These are phyloP conservation scores for Quercus phellos DNA, from an alignment of 331 rosid genomes.

Conservation along the genomic window DNA sequence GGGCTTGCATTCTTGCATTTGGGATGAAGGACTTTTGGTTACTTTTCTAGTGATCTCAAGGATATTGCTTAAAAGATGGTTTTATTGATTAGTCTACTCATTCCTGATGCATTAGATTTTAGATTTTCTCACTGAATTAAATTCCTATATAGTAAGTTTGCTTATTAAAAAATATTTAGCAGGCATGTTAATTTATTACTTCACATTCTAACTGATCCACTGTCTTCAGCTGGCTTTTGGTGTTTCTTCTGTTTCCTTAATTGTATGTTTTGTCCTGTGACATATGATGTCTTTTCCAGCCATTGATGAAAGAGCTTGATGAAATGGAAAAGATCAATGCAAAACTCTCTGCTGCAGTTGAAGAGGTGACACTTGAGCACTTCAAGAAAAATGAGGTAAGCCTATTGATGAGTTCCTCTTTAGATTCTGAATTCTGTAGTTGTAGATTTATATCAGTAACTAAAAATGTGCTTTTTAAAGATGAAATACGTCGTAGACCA, in stretches of 20 bases:
- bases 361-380: slow-evolving; percentile 95
- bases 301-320: slow-evolving; percentile 96
- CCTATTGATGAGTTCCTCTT: neutral
- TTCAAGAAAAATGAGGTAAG: slow-evolving; percentile 88
- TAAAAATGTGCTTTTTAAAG: neutral
- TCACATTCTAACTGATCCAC: neutral
- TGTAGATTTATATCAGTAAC: neutral
- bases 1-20: neutral
- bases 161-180: neutral
- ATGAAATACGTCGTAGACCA: neutral
- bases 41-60: neutral
- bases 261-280: slow-evolving; percentile 16
- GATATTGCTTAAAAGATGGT: neutral
- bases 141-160: neutral
- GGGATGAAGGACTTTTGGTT: neutral
- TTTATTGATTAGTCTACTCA: neutral
- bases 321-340: slow-evolving; percentile 95
- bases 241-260: slow-evolving; percentile 12
- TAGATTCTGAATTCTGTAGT: slow-evolving; percentile 8
- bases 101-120: neutral
- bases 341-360: slow-evolving; percentile 85
- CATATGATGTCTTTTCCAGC: slow-evolving; percentile 36
- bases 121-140: neutral
- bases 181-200: neutral
- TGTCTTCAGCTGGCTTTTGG: neutral